Base-by-base conservation (phyloP, 306 rosid species). In the Macrotyloma uniflorum region DNA sequence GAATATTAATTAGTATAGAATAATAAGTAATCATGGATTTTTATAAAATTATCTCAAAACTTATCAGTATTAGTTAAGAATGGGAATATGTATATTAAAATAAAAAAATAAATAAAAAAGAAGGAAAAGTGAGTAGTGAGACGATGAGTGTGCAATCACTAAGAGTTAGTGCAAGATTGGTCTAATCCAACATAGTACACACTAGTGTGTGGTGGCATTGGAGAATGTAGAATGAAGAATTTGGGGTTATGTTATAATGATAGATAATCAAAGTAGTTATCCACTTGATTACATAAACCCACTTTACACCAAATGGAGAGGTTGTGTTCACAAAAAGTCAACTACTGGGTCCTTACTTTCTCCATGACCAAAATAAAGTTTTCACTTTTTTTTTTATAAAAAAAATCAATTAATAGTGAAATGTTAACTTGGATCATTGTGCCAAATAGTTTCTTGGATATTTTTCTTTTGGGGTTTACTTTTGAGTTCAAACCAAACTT, bases 271-370 rank as follows among this genome's bases (percentile, higher is more conserved):
- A 75, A 70, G 77, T 47, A 55, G 45, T 71, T 32, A 72, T 76
- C 78, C 51, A 84, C 72, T 83, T 79, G 77, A 78, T 78, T 67
- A 67, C 68, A 45, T 54, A 42, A 35, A 23, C 28, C 69, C 65
- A 80, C 85, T 76, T 85, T 79, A 38, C 35, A 69, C 62, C 57
- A 53, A 50, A 36, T 71, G 45, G 8, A 74, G 80, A 73, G 86
- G 86, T 35, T 78, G 8, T 49, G 26, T 7, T 16, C 11, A 9
- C 5, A 20, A 32, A n/a, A 76, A 79, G 91, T 89, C 96, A 91
- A 91, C 91, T 78, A 45, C 0, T 69, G 82, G 93, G 89, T 33
- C 84, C 86, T 26, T 1, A 1, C 28, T 26, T 26, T 26, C 1
- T 2, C 2, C 28, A 26, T 26, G 28, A 26, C 28, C 28, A 1